phyloP scores from a whole-genome alignment of 768 basidiomycete species.

The Amanita thiersii region DNA sequence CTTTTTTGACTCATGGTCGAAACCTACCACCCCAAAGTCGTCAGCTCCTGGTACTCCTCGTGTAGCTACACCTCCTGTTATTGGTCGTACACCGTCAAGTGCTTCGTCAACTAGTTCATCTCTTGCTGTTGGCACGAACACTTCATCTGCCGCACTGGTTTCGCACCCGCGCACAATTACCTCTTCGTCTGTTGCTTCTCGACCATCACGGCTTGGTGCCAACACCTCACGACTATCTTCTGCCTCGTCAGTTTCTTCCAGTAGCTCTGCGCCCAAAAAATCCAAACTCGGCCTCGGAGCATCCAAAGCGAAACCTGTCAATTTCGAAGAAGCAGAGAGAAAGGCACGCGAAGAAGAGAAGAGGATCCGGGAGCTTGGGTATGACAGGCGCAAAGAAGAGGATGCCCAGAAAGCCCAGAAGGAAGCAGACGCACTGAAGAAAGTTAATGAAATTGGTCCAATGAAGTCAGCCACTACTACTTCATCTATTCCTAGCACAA shows the following conservation, averaged over 20 bases:
- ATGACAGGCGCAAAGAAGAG: conserved; percentile 80
- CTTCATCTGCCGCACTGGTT: conserved; percentile 25
- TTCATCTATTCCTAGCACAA: conserved; percentile 14
- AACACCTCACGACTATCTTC: conserved; percentile 31
- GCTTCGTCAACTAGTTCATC: conserved; percentile 23
- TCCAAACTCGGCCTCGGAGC: conserved; percentile 80
- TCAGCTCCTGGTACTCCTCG: conserved; percentile 45
- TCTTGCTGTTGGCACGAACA: conserved; percentile 38
- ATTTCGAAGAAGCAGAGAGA: conserved; percentile 92
- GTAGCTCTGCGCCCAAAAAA: conserved; percentile 41
- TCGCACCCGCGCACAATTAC: conserved; percentile 61
- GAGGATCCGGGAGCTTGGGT: conserved; percentile 84
- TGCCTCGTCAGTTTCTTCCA: conserved; percentile 19
- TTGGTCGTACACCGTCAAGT: conserved; percentile 43
- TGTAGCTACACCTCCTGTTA: conserved; percentile 44
- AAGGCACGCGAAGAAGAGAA: conserved; percentile 91
- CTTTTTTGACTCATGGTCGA: conserved; percentile 97
- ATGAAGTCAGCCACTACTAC: conserved; percentile 16
- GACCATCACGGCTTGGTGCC: conserved; percentile 32
- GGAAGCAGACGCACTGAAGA: conserved; percentile 45
- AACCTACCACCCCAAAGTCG: conserved; percentile 56
- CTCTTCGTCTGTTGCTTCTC: conserved; percentile 46
- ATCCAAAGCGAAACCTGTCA: conserved; percentile 76
- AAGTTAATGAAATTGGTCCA: conserved; percentile 29
- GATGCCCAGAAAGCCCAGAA: conserved; percentile 69